Evolutionary conservation across 2,329 filamentous ascomycete species (phyloP), one percentile per base, ranked within the genome.

Genomic region (Shiraia bambusicola): DNA sequence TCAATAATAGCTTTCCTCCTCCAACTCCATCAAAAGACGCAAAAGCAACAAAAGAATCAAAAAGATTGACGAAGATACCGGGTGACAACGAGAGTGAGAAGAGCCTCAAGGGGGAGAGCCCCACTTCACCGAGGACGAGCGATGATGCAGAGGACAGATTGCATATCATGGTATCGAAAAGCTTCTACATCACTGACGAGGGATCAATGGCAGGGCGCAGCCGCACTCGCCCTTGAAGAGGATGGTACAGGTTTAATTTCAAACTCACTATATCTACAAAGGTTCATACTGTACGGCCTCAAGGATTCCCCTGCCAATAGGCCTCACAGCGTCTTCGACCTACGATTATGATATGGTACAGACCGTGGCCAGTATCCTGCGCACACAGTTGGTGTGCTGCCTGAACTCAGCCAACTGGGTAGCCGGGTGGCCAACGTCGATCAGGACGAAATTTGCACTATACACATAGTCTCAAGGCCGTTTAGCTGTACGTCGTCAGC

Each of bases 91-190:
- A 59, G 16, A 65, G 58, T 34, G 52, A 63, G 27, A 49, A 43
- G 30, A 60, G 55, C 29, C 29, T 64, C 27, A 53, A 50, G 10
- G 32, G 49, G 26, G 51, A 55, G 48, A 56, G 44, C 13, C 35
- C 49, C 3, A 22, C 8, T 22, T 22, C 19, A 22, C n/a, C n/a
- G n/a, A 22, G 19, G 19, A 26, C 15, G 13, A 40, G 49, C 10
- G 50, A 34, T 12, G 59, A 52, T 15, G 49, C 49, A 4, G 57
- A 61, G 7, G 55, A 61, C 2, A 40, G 41, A 0, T 61, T 61
- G 50, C 50, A 53, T 11, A 65, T 66, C 12, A 58, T 63, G 57
- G 62, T 66, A 9, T 58, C 54, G 13, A 61, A 56, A 19, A 57
- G 54, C 3, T 66, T 66, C 27, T 57, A 56, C 38, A 53, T 66